A percentile compares a stretch with the other conserved stretches of the same genome.
These are phyloP conservation scores for Drechslerella coelobrocha DNA, from an alignment of 2,329 filamentous ascomycete species.

Conservation along the genomic window DNA sequence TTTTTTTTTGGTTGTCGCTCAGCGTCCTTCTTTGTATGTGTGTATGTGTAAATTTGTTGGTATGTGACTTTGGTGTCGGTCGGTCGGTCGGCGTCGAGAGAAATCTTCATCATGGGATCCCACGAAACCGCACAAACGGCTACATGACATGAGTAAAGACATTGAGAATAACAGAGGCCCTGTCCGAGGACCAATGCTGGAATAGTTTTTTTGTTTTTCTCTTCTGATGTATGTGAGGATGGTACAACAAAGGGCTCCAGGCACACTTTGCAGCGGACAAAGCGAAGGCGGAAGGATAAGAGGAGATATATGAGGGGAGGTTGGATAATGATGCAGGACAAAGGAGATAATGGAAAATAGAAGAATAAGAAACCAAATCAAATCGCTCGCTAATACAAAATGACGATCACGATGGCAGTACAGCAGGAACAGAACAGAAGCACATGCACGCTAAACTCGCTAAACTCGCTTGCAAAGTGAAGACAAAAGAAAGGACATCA, in stretches of 20 bases:
- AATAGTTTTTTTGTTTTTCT: constrained; percentile 29
- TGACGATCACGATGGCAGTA: constrained; percentile 11
- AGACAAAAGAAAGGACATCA: constrained; percentile 38
- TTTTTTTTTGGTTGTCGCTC: constrained; percentile 46
- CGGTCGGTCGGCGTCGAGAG: constrained; percentile 28
- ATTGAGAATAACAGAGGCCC: constrained; percentile 27
- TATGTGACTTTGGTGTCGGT: constrained; percentile 22
- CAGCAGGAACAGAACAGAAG: constrained; percentile 23
- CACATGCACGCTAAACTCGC: constrained; percentile 51
- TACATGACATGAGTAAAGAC: constrained; percentile 24
- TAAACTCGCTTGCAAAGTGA: constrained; percentile 44
- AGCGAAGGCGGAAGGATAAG: constrained; percentile 23
- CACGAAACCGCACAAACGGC: constrained; percentile 15
- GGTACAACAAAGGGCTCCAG: constrained; percentile 48
- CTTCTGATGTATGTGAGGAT: constrained; percentile 14
- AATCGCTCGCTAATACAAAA: constrained; percentile 51
- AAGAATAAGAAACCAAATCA: constrained; percentile 21
- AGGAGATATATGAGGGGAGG: constrained; percentile 31
- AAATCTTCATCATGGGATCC: constrained; percentile 23
- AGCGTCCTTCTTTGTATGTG: constrained; percentile 40
- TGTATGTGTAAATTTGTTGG: constrained; percentile 19
- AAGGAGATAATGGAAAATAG: constrained; percentile 38
- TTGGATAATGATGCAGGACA: constrained; percentile 30
- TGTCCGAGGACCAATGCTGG: constrained; percentile 45
- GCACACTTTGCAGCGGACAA: constrained; percentile 49